phyloP scores from a whole-genome alignment of 345 rosid species.

The Erodium maritimum region DNA sequence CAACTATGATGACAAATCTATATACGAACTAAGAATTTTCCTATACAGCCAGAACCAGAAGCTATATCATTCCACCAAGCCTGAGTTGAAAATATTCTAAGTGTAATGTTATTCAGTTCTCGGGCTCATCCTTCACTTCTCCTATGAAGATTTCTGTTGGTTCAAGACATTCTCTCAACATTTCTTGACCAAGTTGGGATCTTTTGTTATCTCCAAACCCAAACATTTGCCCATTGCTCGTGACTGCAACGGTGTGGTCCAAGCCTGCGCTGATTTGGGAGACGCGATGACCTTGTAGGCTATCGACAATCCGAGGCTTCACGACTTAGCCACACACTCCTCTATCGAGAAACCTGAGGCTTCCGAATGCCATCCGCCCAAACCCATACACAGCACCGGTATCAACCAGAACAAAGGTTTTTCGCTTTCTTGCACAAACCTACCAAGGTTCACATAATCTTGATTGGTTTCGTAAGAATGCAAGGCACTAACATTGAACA shows the following conservation, averaged over 20 bases:
- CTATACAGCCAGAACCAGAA: too few relatives aligned
- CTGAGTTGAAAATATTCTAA: too few relatives aligned
- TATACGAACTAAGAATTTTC: too few relatives aligned
- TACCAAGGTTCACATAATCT: too few relatives aligned
- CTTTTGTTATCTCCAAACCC: constrained; percentile 92
- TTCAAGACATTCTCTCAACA: constrained; percentile 56
- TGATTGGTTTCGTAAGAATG: too few relatives aligned
- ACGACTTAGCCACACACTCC: constrained; percentile 57
- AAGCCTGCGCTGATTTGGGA: constrained; percentile 84
- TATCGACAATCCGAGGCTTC: constrained; percentile 56
- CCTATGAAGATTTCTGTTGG: constrained; percentile 82
- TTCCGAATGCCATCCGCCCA: constrained; percentile 86
- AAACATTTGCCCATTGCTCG: constrained; percentile 47
- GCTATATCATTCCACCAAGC: too few relatives aligned
- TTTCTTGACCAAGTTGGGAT: constrained; percentile 85
- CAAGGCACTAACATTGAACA: too few relatives aligned
- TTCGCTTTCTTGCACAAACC: constrained; percentile 97
- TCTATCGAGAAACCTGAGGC: constrained; percentile 85
- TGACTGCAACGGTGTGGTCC: constrained; percentile 80
- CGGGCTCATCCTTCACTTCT: too few relatives aligned
- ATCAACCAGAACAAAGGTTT: constrained; percentile 79
- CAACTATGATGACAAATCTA: too few relatives aligned
- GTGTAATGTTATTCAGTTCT: too few relatives aligned
- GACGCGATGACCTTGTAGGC: constrained; percentile 53
- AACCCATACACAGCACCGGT: constrained; percentile 66